Percentiles rank a stretch among this genome's conserved stretches.
Conservation (phyloP, 2,329 filamentous ascomycete species). For the Sporothrix brasiliensis region DNA sequence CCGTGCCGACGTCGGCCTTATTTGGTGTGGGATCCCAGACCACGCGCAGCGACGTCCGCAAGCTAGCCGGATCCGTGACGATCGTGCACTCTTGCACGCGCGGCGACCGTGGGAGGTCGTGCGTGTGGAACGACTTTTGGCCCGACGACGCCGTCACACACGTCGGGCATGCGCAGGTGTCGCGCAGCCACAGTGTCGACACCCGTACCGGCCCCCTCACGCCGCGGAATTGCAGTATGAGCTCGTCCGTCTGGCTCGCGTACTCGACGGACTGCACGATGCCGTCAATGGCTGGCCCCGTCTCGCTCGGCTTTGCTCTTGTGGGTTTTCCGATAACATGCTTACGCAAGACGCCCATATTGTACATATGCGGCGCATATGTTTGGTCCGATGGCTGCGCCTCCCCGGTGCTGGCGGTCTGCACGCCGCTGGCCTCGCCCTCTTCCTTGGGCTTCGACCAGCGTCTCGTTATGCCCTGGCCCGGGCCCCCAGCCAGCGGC, state of each 20-base stretch:
- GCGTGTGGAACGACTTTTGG: constrained; percentile 67
- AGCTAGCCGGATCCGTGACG: background rate
- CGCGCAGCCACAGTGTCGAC: constrained; percentile 51
- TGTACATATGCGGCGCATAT: too few relatives aligned
- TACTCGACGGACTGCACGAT: background rate
- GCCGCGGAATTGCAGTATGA: background rate
- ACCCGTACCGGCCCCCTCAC: background rate
- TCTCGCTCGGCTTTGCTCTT: too few relatives aligned
- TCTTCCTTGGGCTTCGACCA: too few relatives aligned
- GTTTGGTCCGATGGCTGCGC: too few relatives aligned
- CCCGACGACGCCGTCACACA: constrained; percentile 62
- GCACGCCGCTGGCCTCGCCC: too few relatives aligned
- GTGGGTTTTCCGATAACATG: background rate
- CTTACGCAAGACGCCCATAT: background rate
- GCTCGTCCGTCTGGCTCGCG: background rate
- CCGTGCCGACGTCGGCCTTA: background rate
- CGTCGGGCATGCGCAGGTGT: constrained; percentile 59
- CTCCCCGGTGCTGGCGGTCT: too few relatives aligned
- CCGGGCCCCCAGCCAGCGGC: too few relatives aligned
- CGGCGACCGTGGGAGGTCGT: constrained; percentile 57
- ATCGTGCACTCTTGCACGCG: background rate
- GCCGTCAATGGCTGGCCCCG: background rate
- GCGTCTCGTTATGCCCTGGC: too few relatives aligned
- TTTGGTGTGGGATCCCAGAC: background rate
- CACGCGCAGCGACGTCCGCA: constrained; percentile 23